Conservation (phyloP, 306 rosid genomes). For the Medicago lupulina region DNA sequence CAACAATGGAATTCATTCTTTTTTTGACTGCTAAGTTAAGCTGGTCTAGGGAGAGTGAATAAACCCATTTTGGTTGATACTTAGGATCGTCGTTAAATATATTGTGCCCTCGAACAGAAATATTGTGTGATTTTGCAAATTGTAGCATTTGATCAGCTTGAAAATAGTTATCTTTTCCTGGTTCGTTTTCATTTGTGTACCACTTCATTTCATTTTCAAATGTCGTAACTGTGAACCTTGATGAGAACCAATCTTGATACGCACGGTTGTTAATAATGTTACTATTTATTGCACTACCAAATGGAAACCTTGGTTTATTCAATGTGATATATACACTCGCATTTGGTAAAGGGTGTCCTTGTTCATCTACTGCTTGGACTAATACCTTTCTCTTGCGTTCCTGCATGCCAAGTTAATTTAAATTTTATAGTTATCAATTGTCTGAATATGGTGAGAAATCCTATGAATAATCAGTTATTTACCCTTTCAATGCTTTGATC, state of each 20-base stretch:
- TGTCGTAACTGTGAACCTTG: constrained; percentile 62
- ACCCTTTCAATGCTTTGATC: constrained; percentile 61
- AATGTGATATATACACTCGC: constrained; percentile 49
- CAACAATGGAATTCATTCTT: constrained; percentile 57
- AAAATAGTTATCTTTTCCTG: constrained; percentile 55
- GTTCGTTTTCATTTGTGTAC: constrained; percentile 56
- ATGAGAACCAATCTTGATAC: constrained; percentile 64
- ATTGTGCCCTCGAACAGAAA: constrained; percentile 76
- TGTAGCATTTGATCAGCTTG: constrained; percentile 63
- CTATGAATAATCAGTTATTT: neutral
- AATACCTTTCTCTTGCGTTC: constrained; percentile 57
- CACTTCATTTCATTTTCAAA: constrained; percentile 83
- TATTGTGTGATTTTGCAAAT: constrained; percentile 50
- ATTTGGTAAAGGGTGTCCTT: constrained; percentile 59
- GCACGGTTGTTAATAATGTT: constrained; percentile 59
- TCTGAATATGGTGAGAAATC: no score
- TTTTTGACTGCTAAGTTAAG: constrained; percentile 46
- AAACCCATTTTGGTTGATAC: constrained; percentile 59
- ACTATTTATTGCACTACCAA: constrained; percentile 61
- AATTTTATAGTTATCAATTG: no score
- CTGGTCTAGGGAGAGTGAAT: constrained; percentile 44
- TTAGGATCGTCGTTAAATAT: constrained; percentile 70
- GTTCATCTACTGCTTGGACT: constrained; percentile 47
- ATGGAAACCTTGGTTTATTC: constrained; percentile 48
- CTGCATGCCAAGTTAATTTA: constrained; percentile 54